Conservation (phyloP, 345 rosid species). For the Murraya koenigii region DNA sequence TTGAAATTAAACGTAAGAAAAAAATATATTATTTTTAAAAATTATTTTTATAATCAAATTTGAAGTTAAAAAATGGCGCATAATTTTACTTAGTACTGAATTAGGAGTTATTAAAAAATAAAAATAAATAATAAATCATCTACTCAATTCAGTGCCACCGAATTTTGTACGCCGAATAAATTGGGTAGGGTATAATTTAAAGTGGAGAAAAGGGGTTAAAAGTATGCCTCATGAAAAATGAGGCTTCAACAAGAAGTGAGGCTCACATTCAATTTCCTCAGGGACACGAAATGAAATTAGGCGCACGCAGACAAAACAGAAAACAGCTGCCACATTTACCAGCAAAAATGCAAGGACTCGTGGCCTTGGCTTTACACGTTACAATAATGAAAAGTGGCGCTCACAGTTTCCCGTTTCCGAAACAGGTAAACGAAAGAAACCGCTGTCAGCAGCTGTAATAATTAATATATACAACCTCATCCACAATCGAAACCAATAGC, state of each 20-base stretch:
- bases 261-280: background rate
- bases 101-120: too few species aligned
- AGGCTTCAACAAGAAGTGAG: background rate
- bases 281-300: background rate
- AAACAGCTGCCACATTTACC: background rate
- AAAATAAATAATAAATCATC: too few species aligned
- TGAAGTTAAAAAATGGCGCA: too few species aligned
- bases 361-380: background rate
- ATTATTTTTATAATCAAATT: too few species aligned
- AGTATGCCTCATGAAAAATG: background rate
- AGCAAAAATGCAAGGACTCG: background rate
- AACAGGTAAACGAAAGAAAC: background rate
- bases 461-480: too few species aligned
- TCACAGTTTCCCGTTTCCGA: background rate
- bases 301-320: background rate
- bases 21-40: too few species aligned
- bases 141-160: too few species aligned
- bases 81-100: too few species aligned
- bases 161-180: too few species aligned
- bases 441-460: background rate
- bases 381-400: background rate
- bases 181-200: too few species aligned
- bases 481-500: background rate
- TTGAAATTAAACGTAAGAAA: too few species aligned
- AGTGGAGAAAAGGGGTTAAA: too few species aligned